Conservation (phyloP, 2,329 filamentous ascomycete species). For the Laburnicola sp. region DNA sequence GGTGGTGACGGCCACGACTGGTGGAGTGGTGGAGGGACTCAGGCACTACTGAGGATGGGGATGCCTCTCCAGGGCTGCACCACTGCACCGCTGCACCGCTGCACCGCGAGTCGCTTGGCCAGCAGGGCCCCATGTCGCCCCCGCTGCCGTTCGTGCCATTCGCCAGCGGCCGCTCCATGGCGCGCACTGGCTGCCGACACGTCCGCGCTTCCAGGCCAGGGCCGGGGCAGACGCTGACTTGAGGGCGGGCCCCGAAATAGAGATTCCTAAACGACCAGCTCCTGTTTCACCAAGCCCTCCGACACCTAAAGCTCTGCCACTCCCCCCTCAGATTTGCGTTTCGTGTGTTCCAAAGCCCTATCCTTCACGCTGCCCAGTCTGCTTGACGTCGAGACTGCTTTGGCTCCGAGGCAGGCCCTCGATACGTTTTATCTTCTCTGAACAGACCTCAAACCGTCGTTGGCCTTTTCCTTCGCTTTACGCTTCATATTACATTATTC, state of each 20-base stretch:
- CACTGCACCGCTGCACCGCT: too few relatives aligned
- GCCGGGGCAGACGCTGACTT: slow-evolving; percentile 28
- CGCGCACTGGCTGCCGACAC: slow-evolving; percentile 26
- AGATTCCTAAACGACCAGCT: slow-evolving; percentile 44
- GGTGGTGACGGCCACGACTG: too few relatives aligned
- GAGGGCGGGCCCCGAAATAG: slow-evolving; percentile 35
- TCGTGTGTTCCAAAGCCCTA: slow-evolving; percentile 43
- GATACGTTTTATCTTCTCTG: slow-evolving; percentile 44
- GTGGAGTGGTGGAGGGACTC: too few relatives aligned
- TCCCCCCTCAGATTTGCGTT: slow-evolving; percentile 45
- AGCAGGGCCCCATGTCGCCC: slow-evolving; percentile 25
- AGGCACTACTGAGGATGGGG: too few relatives aligned
- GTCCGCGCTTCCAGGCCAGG: slow-evolving; percentile 22
- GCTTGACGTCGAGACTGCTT: slow-evolving; percentile 41
- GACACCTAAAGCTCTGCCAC: slow-evolving; percentile 46
- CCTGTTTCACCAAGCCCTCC: slow-evolving; percentile 47
- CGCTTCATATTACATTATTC: slow-evolving; percentile 44
- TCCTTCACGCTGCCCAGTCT: slow-evolving; percentile 36
- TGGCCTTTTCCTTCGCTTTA: slow-evolving; percentile 43
- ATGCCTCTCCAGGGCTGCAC: too few relatives aligned
- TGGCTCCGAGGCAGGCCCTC: slow-evolving; percentile 44
- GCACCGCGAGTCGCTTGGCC: slow-evolving; percentile 11
- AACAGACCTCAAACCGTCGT: slow-evolving; percentile 43
- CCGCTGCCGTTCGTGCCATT: slow-evolving; percentile 19
- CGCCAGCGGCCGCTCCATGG: slow-evolving; percentile 16